Evolutionary conservation across 768 basidiomycete genomes (phyloP).

Genomic region (Pholiota microspora): DNA sequence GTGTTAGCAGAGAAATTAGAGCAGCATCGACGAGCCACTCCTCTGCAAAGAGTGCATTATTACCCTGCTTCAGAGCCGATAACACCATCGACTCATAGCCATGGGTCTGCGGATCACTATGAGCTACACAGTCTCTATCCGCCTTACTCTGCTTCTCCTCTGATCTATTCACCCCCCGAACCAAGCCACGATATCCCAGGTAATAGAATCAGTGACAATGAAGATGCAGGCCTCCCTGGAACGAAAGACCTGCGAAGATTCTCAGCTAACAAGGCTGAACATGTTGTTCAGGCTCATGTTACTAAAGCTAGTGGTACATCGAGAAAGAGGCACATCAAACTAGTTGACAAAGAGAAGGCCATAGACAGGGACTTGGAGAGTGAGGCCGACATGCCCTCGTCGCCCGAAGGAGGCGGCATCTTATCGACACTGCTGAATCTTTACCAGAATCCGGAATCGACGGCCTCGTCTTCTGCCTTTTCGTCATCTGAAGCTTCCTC

Average conservation of each 20-base stretch:
- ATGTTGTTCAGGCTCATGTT: conserved; percentile 25
- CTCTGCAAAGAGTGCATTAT: conserved; percentile 24
- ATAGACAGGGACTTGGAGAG: conserved; percentile 25
- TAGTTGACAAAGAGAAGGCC: conserved; percentile 14
- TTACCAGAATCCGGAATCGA: conserved; percentile 31
- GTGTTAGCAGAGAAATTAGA: conserved; percentile 46
- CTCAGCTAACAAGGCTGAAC: conserved; percentile 33
- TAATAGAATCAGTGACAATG: conserved; percentile 58
- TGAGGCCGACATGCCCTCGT: conserved; percentile 12
- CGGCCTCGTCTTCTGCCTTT: not conserved
- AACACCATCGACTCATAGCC: not conserved
- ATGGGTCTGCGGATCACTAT: not conserved
- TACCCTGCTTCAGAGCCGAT: conserved; percentile 24
- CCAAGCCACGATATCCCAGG: conserved; percentile 42
- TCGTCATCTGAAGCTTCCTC: conserved; percentile 11
- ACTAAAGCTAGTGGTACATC: not conserved
- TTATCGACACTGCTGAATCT: conserved; percentile 65
- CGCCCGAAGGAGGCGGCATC: conserved; percentile 46
- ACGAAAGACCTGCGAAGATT: conserved; percentile 24
- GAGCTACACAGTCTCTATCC: not conserved
- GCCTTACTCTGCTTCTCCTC: conserved; percentile 3
- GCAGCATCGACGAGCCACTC: conserved; percentile 36
- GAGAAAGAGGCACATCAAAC: not conserved
- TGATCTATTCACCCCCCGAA: conserved; percentile 7
- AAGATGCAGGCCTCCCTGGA: conserved; percentile 59